phyloP scores from a whole-genome alignment of 2,329 filamentous ascomycete species.

The Colletotrichum musae region DNA sequence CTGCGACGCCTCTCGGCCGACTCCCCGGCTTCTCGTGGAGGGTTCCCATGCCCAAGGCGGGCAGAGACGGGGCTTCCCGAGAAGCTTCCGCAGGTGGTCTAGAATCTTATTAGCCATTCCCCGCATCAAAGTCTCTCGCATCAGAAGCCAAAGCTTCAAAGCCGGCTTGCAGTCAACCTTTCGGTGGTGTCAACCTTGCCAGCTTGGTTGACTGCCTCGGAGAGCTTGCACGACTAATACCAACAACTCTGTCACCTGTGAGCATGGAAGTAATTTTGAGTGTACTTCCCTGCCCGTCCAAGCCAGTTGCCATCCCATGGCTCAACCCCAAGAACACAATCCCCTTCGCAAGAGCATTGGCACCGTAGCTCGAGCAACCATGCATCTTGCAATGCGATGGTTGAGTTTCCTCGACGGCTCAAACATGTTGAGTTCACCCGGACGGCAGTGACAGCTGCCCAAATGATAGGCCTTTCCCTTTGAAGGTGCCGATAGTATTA shows the following conservation, averaged over 20 bases:
- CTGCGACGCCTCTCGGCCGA: not conserved
- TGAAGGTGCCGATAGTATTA: not conserved
- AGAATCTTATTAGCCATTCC: slow-evolving; percentile 2
- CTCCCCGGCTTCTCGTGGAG: not conserved
- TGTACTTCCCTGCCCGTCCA: slow-evolving; percentile 33
- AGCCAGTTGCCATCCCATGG: slow-evolving; percentile 45
- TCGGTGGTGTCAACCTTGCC: not conserved
- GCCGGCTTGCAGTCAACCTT: not conserved
- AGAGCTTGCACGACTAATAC: not conserved
- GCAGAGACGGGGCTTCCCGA: not conserved
- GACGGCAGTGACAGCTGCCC: not conserved
- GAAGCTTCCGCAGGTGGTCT: not conserved
- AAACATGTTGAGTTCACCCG: slow-evolving; percentile 44
- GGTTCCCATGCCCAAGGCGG: not conserved
- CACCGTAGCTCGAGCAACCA: slow-evolving; percentile 43
- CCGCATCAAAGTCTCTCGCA: not conserved
- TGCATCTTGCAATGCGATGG: slow-evolving; percentile 46
- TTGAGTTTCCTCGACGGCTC: slow-evolving; percentile 54
- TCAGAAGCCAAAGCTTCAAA: not conserved
- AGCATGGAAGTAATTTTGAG: not conserved
- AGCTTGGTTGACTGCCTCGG: not conserved
- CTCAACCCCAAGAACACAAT: slow-evolving; percentile 41
- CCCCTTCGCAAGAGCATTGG: slow-evolving; percentile 48
- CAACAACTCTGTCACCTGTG: not conserved
- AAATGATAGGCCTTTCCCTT: not conserved